Conservation (phyloP, 345 rosid species). For the Linum trigynum region DNA sequence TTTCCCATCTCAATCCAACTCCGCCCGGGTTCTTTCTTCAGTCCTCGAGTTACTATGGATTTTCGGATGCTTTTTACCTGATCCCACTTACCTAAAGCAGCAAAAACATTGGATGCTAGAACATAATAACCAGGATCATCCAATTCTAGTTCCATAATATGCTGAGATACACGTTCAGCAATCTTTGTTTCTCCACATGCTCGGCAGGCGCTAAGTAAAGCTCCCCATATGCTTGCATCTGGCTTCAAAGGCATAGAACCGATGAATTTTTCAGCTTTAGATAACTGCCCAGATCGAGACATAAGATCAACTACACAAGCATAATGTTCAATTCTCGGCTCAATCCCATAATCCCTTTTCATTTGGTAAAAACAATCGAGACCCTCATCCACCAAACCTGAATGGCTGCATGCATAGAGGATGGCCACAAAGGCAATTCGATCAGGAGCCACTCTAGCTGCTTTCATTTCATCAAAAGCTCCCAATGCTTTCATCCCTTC, state of each 20-base stretch:
- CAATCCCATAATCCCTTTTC: conserved; percentile 37
- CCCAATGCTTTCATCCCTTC: conserved; percentile 45
- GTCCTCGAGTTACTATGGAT: conserved; percentile 31
- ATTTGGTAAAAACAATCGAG: conserved; percentile 39
- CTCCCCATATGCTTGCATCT: conserved; percentile 52
- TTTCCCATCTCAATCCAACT: conserved; percentile 47
- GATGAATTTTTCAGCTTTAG: conserved; percentile 41
- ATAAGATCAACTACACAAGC: conserved; percentile 50
- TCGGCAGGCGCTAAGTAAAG: conserved; percentile 49
- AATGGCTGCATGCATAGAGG: conserved; percentile 65
- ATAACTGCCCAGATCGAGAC: conserved; percentile 36
- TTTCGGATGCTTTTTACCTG: conserved; percentile 39
- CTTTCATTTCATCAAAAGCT: conserved; percentile 44
- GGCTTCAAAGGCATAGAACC: conserved; percentile 44
- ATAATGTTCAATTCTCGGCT: conserved; percentile 40
- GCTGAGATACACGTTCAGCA: conserved; percentile 33
- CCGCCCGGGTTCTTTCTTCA: conserved; percentile 41
- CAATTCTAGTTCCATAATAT: conserved; percentile 32
- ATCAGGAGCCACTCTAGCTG: conserved; percentile 43
- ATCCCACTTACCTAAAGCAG: conserved; percentile 51
- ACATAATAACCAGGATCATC: conserved; percentile 47
- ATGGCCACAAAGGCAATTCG: conserved; percentile 42
- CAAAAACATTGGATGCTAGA: conserved; percentile 46
- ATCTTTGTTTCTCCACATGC: conserved; percentile 31
- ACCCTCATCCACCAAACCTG: conserved; percentile 70